A percentile compares a stretch with the other conserved stretches of the same genome.
These are phyloP conservation scores for Brettanomyces nanus DNA, from an alignment of 805 yeast genomes.

Conservation along the genomic window DNA sequence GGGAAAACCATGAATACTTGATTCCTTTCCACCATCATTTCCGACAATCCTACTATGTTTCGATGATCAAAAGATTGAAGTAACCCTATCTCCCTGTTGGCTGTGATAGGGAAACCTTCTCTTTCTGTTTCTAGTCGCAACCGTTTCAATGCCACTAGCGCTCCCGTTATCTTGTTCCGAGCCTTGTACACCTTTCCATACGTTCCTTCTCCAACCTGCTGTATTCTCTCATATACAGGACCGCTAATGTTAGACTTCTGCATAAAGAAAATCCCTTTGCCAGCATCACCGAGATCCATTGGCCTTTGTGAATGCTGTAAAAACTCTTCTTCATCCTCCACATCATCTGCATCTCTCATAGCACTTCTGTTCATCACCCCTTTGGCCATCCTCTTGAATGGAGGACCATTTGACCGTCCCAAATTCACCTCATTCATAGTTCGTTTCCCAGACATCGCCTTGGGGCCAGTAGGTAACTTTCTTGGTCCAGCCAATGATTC, in stretches of 20 bases:
- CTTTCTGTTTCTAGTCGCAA: slow-evolving; percentile 78
- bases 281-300: background rate
- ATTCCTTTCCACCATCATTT: slow-evolving; percentile 78
- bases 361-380: slow-evolving; percentile 4
- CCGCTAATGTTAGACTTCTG: slow-evolving; percentile 16
- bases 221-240: slow-evolving; percentile 55
- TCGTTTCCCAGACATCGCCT: slow-evolving; percentile 4
- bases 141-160: slow-evolving; percentile 78
- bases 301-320: background rate
- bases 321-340: background rate
- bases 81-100: slow-evolving; percentile 82
- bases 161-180: slow-evolving; percentile 55
- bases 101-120: slow-evolving; percentile 95
- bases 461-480: slow-evolving; percentile 16
- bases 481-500: background rate
- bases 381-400: slow-evolving; percentile 1
- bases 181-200: slow-evolving; percentile 96
- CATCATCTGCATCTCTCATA: background rate
- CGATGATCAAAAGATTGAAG: slow-evolving; percentile 76
- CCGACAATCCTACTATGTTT: slow-evolving; percentile 73
- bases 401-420: background rate
- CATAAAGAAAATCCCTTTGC: slow-evolving; percentile 12
- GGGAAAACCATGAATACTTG: slow-evolving; percentile 86
- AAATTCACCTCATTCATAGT: background rate
- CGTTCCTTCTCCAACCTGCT: slow-evolving; percentile 98